Base-by-base conservation (phyloP, 2,329 filamentous ascomycete species). In the Aureobasidium vineae region DNA sequence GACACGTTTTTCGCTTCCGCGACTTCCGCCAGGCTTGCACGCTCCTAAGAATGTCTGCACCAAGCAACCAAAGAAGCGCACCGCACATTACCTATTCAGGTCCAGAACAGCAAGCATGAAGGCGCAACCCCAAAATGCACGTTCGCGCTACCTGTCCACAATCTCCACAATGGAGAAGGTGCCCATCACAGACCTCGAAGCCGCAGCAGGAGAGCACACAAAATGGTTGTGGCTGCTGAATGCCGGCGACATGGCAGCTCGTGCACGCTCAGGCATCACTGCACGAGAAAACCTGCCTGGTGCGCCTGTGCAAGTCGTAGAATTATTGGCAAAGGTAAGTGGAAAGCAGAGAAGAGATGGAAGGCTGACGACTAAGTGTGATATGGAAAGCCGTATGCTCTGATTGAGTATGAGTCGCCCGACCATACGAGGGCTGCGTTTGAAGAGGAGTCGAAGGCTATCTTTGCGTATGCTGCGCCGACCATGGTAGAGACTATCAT, bases 161-260 rank as follows among this genome's bases (percentile, higher is more conserved):
- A 63, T 63, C 5, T 63, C 45, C 15, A 38, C 31, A 21, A 63
- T 63, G 59, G 64, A 66, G 19, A 66, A 61, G 26, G 38, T 52
- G 3, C n/a, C 54, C 1, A 23, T 61, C 2, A 5, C 45, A 5
- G 56, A 60, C 7, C 36, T 66, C 0, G 38, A 50, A 21, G 47
- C 33, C 45, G 16, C 19, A 10, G 45, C 45, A 7, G 19, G 21
- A 8, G 36, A 50, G 16, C 43, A 15, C 15, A 52, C 53, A 50
- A 26, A 36, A 13, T 66, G 56, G 54, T 26, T 66, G 26, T 66
- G 64, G 64, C 15, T 66, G 36, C 23, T 66, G 2, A 66, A 66
- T 11, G 64, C 54, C 21, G 64, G 64, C 19, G 53, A 56, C 47
- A 66, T 66, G 64, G 64, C 43, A 21, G 56, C 64, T 0, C 31